Evolutionary conservation across 257 asterid genomes (phyloP), one percentile per base, ranked within the genome.

Genomic region (Coffea eugenioides): DNA sequence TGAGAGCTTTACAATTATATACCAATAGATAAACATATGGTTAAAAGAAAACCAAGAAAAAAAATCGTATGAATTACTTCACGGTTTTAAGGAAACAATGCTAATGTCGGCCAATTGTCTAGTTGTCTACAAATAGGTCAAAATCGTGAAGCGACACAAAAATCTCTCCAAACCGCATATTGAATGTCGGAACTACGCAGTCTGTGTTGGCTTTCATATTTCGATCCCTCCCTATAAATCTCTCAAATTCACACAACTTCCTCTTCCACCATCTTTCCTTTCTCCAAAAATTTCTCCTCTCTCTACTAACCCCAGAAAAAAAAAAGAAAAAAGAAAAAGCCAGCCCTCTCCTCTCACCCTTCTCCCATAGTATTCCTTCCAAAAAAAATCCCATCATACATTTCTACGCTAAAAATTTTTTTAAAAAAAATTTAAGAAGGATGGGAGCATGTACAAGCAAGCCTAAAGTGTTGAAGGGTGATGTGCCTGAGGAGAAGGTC

Each of bases 391-490:
- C 52, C 52, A 46, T 13, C 16, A 51, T 51, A 51, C 56, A 51
- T 11, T 39, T 39, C 43, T 2, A 39, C 43, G 0, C 43, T 5
- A 39, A 39, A 39, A 39, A 39, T 31, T 31, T 31, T 31, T 31
- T 31, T 7, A 48, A 49, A 64, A 41, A 41, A 51, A 2, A 51
- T 11, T 51, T 11, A 11, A 51, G 16, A 27, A 82, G 78, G 57
- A 79, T 90, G 94, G 94, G 94, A 77, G 94, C 81, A 5, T 90
- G 94, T 67, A 80, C 88, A 8, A 87, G 89, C n/a, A 90, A 77
- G 80, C 78, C 85, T 39, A 79, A 84, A 64, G 90, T 86, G 48
- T 77, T 82, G 81, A 77, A 83, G 75, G 89, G 82, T 64, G 90
- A 80, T n/a, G 86, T 49, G 5, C 75, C 61, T 52, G 83, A 81